Conservation (phyloP, 805 yeast genomes). For the Ogataea nakhonphanomensis region DNA sequence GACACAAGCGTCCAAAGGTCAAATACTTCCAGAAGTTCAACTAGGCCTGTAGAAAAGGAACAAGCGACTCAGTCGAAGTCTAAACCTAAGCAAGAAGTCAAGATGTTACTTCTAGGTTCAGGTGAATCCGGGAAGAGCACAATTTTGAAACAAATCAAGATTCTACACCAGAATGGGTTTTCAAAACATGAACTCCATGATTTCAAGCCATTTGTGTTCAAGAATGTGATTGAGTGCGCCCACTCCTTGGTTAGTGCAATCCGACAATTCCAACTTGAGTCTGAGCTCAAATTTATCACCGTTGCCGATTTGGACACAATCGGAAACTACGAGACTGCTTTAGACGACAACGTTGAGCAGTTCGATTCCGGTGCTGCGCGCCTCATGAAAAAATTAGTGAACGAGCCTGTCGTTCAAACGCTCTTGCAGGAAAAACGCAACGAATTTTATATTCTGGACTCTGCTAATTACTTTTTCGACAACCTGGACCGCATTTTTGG, state of each 20-base stretch:
- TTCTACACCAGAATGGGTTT: constrained; percentile 70
- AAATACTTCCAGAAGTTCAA: neutral
- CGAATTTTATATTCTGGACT: constrained; percentile 79
- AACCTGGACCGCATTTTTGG: constrained; percentile 59
- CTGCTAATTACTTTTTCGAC: constrained; percentile 74
- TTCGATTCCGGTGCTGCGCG: constrained; percentile 49
- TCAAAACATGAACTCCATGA: constrained; percentile 66
- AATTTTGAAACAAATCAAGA: constrained; percentile 77
- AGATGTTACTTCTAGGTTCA: constrained; percentile 77
- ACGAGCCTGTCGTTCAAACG: constrained; percentile 52
- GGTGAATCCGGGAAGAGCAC: constrained; percentile 88
- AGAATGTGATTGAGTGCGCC: constrained; percentile 74
- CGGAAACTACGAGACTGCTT: constrained; percentile 44
- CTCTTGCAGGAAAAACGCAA: constrained; percentile 59
- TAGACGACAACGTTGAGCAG: constrained; percentile 46
- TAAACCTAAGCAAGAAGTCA: constrained; percentile 47
- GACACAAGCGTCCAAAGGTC: neutral
- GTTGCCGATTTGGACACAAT: constrained; percentile 41
- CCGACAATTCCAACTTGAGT: constrained; percentile 43
- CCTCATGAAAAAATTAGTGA: constrained; percentile 51
- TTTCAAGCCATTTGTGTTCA: constrained; percentile 74
- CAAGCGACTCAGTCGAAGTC: constrained; percentile 1
- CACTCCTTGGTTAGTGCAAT: constrained; percentile 68
- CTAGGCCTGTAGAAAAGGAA: neutral
- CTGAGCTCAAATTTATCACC: constrained; percentile 32